Evolutionary conservation across 768 basidiomycete genomes (phyloP).

Genomic region (Russula emetica): DNA sequence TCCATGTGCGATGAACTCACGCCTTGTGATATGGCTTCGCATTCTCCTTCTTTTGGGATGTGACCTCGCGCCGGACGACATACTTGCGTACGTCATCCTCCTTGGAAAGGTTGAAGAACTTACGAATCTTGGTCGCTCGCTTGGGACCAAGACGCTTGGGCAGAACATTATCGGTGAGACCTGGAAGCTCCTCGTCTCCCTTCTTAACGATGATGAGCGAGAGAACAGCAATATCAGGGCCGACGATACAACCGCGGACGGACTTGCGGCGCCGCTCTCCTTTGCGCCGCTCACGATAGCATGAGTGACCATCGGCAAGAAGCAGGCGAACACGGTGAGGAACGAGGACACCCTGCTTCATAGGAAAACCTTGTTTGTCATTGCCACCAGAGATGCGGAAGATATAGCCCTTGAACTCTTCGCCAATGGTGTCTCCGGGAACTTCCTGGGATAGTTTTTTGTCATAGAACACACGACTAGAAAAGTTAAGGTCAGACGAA

Average conservation of each 20-base stretch:
- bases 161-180: conserved; percentile 85
- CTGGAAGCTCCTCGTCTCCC: conserved; percentile 85
- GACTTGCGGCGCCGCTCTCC: conserved; percentile 99
- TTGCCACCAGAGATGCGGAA: conserved; percentile 97
- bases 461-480: conserved; percentile 91
- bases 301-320: conserved; percentile 94
- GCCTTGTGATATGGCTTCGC: conserved; percentile 97
- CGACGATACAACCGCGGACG: conserved; percentile 97
- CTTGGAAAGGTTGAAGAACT: conserved; percentile 96
- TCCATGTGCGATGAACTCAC: conserved; percentile 45
- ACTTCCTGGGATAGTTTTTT: conserved; percentile 97
- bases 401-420: conserved; percentile 96
- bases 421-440: conserved; percentile 81
- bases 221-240: conserved; percentile 92
- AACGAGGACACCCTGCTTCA: conserved; percentile 98
- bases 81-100: conserved; percentile 98
- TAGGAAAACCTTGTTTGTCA: conserved; percentile 98
- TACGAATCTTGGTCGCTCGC: conserved; percentile 94
- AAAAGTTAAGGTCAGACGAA: conserved; percentile 9
- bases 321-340: conserved; percentile 92
- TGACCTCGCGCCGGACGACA: conserved; percentile 90
- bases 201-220: conserved; percentile 95
- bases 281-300: conserved; percentile 86
- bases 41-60: conserved; percentile 78
- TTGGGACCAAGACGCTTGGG: conserved; percentile 97